phyloP scores from a whole-genome alignment of 495 filamentous ascomycete genomes.

The Penicillium cinerascens region DNA sequence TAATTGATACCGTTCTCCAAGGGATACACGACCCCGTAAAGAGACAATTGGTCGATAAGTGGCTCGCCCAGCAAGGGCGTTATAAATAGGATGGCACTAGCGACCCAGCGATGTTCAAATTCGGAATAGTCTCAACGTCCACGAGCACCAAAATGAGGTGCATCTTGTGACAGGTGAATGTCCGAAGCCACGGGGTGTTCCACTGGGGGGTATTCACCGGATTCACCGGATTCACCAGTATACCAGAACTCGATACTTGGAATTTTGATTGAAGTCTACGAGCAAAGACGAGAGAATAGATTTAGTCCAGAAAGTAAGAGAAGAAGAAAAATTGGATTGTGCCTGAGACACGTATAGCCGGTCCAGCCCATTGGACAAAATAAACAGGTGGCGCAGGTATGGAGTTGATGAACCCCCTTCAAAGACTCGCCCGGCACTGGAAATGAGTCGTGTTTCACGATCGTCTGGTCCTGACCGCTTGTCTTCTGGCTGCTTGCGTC shows the following conservation, averaged over 20 bases:
- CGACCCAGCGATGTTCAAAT: not conserved
- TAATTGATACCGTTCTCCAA: not conserved
- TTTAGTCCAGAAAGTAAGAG: not conserved
- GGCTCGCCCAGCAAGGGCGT: conserved; percentile 5
- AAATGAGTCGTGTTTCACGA: conserved; percentile 15
- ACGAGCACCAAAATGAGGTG: not conserved
- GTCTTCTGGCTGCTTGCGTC: not conserved
- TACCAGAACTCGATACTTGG: not conserved
- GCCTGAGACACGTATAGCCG: conserved; percentile 13
- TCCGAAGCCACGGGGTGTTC: not conserved
- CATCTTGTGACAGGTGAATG: not conserved
- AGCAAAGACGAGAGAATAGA: not conserved
- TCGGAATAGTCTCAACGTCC: conserved; percentile 3
- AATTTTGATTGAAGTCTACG: not conserved
- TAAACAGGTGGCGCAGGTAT: conserved; percentile 20
- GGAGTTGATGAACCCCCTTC: conserved; percentile 20
- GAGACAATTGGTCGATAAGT: not conserved
- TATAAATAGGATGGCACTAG: conserved; percentile 10
- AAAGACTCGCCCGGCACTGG: conserved; percentile 7
- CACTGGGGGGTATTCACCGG: not conserved
- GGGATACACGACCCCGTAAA: not conserved
- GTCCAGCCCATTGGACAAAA: conserved; percentile 10
- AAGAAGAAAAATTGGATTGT: not conserved
- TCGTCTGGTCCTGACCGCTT: not conserved
- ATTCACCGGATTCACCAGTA: too few relatives aligned